These are phyloP conservation scores for Chalciporus sp. DNA, from an alignment of 1,284 basidiomycete genomes.

Conservation along the genomic window DNA sequence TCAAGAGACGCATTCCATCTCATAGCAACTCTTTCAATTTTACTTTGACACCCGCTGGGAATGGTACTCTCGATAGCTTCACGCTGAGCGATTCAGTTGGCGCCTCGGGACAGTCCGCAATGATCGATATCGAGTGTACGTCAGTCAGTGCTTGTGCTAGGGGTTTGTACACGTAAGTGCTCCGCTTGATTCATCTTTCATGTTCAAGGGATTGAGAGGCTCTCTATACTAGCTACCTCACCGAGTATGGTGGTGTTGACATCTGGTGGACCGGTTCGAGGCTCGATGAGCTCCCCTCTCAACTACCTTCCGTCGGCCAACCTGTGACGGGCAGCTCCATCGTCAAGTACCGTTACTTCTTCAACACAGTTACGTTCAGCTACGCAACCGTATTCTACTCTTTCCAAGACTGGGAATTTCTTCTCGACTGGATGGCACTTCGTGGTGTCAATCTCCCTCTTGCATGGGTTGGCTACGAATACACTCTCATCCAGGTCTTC, in stretches of 20 bases:
- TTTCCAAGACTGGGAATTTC: constrained; percentile 44
- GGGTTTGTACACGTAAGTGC: constrained; percentile 28
- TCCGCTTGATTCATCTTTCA: neutral
- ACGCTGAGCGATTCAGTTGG: constrained; percentile 24
- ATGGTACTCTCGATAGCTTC: constrained; percentile 21
- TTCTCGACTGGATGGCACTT: constrained; percentile 49
- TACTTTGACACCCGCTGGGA: constrained; percentile 5
- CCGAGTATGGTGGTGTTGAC: constrained; percentile 39
- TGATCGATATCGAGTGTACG: constrained; percentile 26
- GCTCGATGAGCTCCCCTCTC: constrained; percentile 32
- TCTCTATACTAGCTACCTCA: constrained; percentile 38
- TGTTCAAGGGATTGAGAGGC: neutral
- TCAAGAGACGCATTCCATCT: constrained; percentile 28
- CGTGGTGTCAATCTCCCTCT: constrained; percentile 47
- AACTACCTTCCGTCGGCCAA: constrained; percentile 36
- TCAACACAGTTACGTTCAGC: constrained; percentile 48
- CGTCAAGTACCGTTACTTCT: constrained; percentile 43
- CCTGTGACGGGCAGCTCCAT: constrained; percentile 37
- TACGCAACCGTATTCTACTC: constrained; percentile 46
- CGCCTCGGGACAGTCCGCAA: neutral
- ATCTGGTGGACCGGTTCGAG: constrained; percentile 49
- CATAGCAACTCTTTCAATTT: constrained; percentile 28
- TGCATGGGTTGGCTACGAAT: constrained; percentile 46
- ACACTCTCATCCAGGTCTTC: constrained; percentile 41
- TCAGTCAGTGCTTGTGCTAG: constrained; percentile 31